Percentiles rank a stretch among this genome's conserved stretches.
phyloP scores from a whole-genome alignment of 2,329 filamentous ascomycete species.

The Helminthosporium solani region DNA sequence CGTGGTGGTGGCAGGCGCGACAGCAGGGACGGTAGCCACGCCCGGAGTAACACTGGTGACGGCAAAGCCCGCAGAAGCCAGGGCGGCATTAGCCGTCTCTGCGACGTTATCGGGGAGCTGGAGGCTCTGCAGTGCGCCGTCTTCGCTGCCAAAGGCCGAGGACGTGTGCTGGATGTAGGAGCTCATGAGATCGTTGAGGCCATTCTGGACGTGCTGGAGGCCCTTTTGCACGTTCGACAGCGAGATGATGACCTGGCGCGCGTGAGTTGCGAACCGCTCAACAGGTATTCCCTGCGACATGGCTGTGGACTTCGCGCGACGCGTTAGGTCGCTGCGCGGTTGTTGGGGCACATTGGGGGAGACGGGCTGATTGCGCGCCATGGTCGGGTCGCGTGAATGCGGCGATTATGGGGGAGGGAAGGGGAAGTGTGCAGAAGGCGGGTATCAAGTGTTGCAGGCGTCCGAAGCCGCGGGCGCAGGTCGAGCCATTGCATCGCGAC shows the following conservation, averaged over 20 bases:
- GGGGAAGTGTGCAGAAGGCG: conserved; percentile 7
- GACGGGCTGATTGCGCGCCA: conserved; percentile 5
- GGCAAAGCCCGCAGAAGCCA: conserved; percentile 29
- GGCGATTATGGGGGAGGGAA: conserved; percentile 16
- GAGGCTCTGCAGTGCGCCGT: conserved; percentile 43
- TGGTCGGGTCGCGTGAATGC: conserved; percentile 24
- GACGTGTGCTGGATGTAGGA: conserved; percentile 90
- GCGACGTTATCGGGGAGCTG: conserved; percentile 47
- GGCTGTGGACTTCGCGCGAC: conserved; percentile 3
- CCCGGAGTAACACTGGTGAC: conserved; percentile 23
- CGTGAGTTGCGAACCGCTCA: not conserved
- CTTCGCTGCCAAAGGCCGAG: conserved; percentile 61
- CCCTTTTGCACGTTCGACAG: conserved; percentile 73
- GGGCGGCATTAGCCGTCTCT: conserved; percentile 27
- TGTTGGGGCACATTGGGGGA: conserved; percentile 2
- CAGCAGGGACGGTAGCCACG: conserved; percentile 16
- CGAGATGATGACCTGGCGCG: conserved; percentile 69
- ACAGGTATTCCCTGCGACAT: conserved; percentile 37
- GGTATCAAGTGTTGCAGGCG: conserved; percentile 1
- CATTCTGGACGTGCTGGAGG: conserved; percentile 42
- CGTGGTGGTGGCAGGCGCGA: conserved; percentile 11
- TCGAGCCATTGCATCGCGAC: conserved; percentile 76
- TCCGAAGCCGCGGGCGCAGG: conserved; percentile 4
- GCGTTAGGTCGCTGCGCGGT: not conserved
- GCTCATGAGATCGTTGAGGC: conserved; percentile 75